Evolutionary conservation across 345 rosid genomes (phyloP), one percentile per base, ranked within the genome.

Genomic region (Microthlaspi erraticum): DNA sequence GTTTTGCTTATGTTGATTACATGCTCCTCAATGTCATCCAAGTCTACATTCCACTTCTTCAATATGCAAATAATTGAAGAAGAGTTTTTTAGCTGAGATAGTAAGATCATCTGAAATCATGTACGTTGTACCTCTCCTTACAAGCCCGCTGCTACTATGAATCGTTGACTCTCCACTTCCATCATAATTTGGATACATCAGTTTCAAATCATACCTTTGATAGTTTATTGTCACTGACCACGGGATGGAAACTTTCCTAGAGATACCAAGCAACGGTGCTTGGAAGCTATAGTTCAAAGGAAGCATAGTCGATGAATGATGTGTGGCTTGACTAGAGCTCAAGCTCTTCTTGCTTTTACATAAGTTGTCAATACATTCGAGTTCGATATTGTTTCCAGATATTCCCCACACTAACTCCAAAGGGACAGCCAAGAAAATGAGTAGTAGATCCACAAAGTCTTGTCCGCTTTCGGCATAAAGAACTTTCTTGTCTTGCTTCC

Each of bases 361-460:
- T 10, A 71, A 71, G 39, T 42, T 61, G n/a, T 29, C 34, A 9
- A 60, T 39, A 38, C 68, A 49, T 41, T 50, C 59, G 4, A 32
- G 5, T 26, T 39, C 33, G 3, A 17, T 32, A 31, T 33, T 43
- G 19, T 12, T 29, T 37, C 64, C 45, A 5, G 20, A 31, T 29
- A 5, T 11, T 31, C 34, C 17, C 33, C 51, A 43, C 12, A 43
- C 19, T 33, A 5, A 19, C n/a, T 20, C 73, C 20, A 68, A 12
- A 57, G 73, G 55, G 6, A 68, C 3, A 36, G 42, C 54, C 12
- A 68, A 37, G 16, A 56, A 43, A 12, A 32, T 68, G 36, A 56
- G 37, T 5, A 68, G 56, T 26, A 57, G 13, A 57, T 68, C 54
- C 18, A 68, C 44, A 18, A 57, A 68, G 7, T 68, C 73, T 20